These are phyloP conservation scores for Fusarium oxysporum DNA, from an alignment of 2,329 filamentous ascomycete species.

Conservation along the genomic window DNA sequence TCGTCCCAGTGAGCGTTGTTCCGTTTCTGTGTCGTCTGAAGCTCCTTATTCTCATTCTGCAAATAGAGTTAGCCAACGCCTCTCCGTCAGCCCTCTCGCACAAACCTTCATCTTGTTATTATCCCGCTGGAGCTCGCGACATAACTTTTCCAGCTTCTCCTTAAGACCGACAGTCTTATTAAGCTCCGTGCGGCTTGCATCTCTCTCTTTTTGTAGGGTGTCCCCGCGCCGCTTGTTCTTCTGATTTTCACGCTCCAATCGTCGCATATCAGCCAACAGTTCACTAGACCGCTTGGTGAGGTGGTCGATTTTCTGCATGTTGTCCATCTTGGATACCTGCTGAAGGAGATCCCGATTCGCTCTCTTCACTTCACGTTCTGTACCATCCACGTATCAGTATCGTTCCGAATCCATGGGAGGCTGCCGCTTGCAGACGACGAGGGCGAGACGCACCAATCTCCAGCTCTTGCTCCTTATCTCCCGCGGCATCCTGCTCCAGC, in stretches of 20 bases:
- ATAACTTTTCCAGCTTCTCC: slow-evolving; percentile 96
- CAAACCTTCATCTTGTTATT: slow-evolving; percentile 97
- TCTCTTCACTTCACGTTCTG: slow-evolving; percentile 94
- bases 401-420: slow-evolving; percentile 13
- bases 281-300: slow-evolving; percentile 93
- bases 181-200: slow-evolving; percentile 86
- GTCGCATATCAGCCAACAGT: slow-evolving; percentile 93
- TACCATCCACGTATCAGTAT: slow-evolving; percentile 47
- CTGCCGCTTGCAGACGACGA: slow-evolving; percentile 28
- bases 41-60: slow-evolving; percentile 91
- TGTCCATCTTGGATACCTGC: slow-evolving; percentile 90
- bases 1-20: slow-evolving; percentile 87
- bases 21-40: slow-evolving; percentile 86
- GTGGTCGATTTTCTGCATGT: slow-evolving; percentile 90
- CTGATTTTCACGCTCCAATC: slow-evolving; percentile 90
- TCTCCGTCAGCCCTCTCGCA: background rate
- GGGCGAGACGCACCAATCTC: slow-evolving; percentile 81
- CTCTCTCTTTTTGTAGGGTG: slow-evolving; percentile 95
- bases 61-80: slow-evolving; percentile 40
- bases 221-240: slow-evolving; percentile 97
- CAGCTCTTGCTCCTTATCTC: slow-evolving; percentile 93
- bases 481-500: slow-evolving; percentile 90
- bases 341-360: slow-evolving; percentile 91
- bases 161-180: slow-evolving; percentile 92
- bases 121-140: slow-evolving; percentile 92